Conservation (phyloP, 345 rosid species). For the Eucalyptus tenuipes region DNA sequence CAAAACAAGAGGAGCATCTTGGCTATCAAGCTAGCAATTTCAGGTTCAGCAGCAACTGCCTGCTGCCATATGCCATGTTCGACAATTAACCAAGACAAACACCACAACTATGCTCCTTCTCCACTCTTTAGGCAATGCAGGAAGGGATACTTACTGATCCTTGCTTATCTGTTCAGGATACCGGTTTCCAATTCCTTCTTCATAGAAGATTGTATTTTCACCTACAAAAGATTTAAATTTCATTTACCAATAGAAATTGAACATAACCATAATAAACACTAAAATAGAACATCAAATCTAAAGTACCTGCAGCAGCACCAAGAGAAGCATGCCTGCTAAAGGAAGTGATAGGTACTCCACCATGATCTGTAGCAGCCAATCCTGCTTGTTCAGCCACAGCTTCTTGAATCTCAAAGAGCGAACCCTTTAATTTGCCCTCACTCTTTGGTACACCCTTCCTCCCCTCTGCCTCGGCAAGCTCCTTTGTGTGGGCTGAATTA, state of each 20-base stretch:
- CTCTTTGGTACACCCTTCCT: slow-evolving; percentile 12
- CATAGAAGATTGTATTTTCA: slow-evolving; percentile 22
- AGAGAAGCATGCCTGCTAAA: slow-evolving; percentile 27
- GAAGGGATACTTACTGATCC: slow-evolving; percentile 25
- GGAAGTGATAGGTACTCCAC: slow-evolving; percentile 9
- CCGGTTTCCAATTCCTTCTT: slow-evolving; percentile 14
- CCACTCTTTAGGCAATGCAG: not conserved
- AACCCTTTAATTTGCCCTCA: slow-evolving; percentile 11
- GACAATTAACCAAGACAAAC: not conserved
- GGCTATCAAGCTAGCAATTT: not conserved
- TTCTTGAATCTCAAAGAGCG: slow-evolving; percentile 25
- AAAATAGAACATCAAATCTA: not conserved
- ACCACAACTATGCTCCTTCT: not conserved
- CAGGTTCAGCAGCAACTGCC: not conserved
- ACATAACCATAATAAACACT: not conserved
- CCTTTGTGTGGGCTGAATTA: slow-evolving; percentile 9
- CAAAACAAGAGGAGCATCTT: not conserved
- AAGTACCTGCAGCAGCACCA: slow-evolving; percentile 5
- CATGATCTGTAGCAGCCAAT: slow-evolving; percentile 8
- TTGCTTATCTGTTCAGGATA: slow-evolving; percentile 14
- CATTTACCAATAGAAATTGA: not conserved
- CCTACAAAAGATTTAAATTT: not conserved
- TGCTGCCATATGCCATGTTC: not conserved
- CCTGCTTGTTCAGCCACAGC: slow-evolving; percentile 12
- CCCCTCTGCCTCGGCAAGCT: slow-evolving; percentile 15